Percentiles rank a stretch among this genome's conserved stretches.
Evolutionary conservation across 345 rosid genomes (phyloP).

Genomic region (Linum lewisii): DNA sequence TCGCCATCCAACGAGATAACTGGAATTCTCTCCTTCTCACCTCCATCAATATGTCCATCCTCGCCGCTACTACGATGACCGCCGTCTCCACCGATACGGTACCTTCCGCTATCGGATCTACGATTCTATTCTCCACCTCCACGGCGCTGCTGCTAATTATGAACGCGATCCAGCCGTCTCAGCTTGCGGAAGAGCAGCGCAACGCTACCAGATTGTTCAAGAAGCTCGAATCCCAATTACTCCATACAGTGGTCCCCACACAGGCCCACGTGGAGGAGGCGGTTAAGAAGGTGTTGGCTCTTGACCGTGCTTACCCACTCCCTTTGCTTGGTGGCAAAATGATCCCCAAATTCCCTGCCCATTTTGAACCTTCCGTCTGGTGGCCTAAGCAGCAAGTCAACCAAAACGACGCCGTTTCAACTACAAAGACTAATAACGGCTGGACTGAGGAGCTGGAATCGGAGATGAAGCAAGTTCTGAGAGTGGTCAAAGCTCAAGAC

Average conservation of each 20-base stretch:
- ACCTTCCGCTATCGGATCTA: constrained; percentile 23
- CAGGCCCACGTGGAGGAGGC: constrained; percentile 29
- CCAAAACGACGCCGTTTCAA: neutral
- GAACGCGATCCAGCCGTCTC: constrained; percentile 55
- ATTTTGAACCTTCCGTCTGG: constrained; percentile 41
- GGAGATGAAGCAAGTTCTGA: constrained; percentile 32
- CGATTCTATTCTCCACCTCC: constrained; percentile 30
- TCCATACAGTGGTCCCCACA: constrained; percentile 22
- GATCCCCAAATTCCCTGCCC: constrained; percentile 43
- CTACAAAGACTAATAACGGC: neutral
- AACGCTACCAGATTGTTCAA: constrained; percentile 42
- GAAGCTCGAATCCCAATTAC: constrained; percentile 29
- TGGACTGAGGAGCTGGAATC: constrained; percentile 27
- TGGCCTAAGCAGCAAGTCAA: constrained; percentile 22
- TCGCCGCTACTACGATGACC: constrained; percentile 41
- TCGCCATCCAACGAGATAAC: constrained; percentile 42
- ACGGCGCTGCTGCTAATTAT: constrained; percentile 27
- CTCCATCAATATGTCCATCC: constrained; percentile 37
- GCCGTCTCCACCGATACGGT: constrained; percentile 20
- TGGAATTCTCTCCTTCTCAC: constrained; percentile 44
- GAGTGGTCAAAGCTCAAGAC: constrained; percentile 36
- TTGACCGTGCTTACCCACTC: constrained; percentile 51
- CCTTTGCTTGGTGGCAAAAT: constrained; percentile 34
- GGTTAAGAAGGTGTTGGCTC: constrained; percentile 34
- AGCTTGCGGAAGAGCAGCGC: constrained; percentile 52